Conservation (phyloP, 441 rosid genomes). For the Isatis lusitanica region DNA sequence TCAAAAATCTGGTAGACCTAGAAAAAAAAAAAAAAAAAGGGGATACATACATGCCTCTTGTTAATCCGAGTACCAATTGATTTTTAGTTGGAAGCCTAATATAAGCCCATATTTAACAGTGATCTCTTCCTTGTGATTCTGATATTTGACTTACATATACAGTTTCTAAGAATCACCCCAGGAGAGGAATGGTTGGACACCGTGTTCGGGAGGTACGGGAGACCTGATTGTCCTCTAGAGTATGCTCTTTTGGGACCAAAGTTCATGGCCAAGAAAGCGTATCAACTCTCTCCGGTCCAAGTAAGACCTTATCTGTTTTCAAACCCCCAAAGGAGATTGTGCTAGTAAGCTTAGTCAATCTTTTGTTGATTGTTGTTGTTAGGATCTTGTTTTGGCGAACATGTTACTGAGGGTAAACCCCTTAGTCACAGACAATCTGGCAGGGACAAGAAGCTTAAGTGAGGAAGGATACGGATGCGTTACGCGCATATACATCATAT, state of each 20-base stretch:
- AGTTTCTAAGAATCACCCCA: neutral
- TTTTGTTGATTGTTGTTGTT: neutral
- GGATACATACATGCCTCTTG: too few species aligned
- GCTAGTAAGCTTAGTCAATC: neutral
- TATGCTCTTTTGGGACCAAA: slow-evolving; percentile 32
- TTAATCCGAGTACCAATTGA: too few species aligned
- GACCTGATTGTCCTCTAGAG: slow-evolving; percentile 1
- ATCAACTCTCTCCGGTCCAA: slow-evolving; percentile 20
- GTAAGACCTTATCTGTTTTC: neutral
- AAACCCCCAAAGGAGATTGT: neutral
- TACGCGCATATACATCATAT: slow-evolving; percentile 16
- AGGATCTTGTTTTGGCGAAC: slow-evolving; percentile 49
- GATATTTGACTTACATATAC: neutral
- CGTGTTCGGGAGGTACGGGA: slow-evolving; percentile 2
- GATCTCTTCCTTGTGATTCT: neutral
- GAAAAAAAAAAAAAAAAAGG: too few species aligned
- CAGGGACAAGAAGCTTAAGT: slow-evolving; percentile 22
- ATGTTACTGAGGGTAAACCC: slow-evolving; percentile 40
- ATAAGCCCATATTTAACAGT: too few species aligned
- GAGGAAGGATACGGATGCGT: slow-evolving; percentile 41
- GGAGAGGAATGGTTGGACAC: slow-evolving; percentile 6
- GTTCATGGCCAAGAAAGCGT: slow-evolving; percentile 19
- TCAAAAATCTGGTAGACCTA: too few species aligned
- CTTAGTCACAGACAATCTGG: slow-evolving; percentile 23
- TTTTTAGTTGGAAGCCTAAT: too few species aligned